Evolutionary conservation across 768 basidiomycete species (phyloP).

Genomic region (Macrocybe gigantea): DNA sequence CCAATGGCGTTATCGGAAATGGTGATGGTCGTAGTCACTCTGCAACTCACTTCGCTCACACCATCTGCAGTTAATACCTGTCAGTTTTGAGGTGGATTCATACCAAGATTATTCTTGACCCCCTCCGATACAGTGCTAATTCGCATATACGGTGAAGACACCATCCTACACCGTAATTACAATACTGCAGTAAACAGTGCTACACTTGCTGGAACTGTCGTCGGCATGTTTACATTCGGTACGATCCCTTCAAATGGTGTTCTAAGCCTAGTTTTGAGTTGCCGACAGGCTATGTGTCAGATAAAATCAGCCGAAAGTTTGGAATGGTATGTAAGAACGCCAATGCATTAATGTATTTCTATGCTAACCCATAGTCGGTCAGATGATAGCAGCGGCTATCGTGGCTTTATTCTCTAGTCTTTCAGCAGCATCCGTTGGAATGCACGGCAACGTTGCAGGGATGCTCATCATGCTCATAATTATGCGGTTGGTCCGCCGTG

Average conservation of each 20-base stretch:
- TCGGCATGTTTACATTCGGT: slow-evolving; percentile 80
- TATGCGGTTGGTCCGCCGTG: slow-evolving; percentile 47
- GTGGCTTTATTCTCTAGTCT: slow-evolving; percentile 78
- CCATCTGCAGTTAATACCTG: slow-evolving; percentile 56
- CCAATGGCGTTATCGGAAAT: slow-evolving; percentile 73
- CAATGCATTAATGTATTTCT: not conserved
- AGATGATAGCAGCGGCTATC: slow-evolving; percentile 79
- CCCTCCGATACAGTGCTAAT: slow-evolving; percentile 45
- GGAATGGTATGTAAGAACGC: slow-evolving; percentile 58
- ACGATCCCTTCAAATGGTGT: slow-evolving; percentile 1
- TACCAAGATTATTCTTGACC: not conserved
- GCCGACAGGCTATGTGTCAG: slow-evolving; percentile 56
- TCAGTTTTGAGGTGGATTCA: slow-evolving; percentile 21
- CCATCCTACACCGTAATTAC: slow-evolving; percentile 49
- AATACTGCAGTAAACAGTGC: slow-evolving; percentile 58
- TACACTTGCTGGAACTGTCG: slow-evolving; percentile 75
- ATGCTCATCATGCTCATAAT: slow-evolving; percentile 72
- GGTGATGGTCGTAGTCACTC: slow-evolving; percentile 37
- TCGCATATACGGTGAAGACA: slow-evolving; percentile 58
- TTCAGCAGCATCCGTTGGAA: slow-evolving; percentile 79
- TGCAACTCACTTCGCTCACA: not conserved
- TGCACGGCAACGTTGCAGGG: slow-evolving; percentile 58
- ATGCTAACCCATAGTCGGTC: slow-evolving; percentile 6
- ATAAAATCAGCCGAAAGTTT: slow-evolving; percentile 80
- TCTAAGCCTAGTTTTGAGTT: not conserved